Evolutionary conservation across 371 early-diverging fungal genomes (phyloP).

Genomic region (Mucor irregularis): DNA sequence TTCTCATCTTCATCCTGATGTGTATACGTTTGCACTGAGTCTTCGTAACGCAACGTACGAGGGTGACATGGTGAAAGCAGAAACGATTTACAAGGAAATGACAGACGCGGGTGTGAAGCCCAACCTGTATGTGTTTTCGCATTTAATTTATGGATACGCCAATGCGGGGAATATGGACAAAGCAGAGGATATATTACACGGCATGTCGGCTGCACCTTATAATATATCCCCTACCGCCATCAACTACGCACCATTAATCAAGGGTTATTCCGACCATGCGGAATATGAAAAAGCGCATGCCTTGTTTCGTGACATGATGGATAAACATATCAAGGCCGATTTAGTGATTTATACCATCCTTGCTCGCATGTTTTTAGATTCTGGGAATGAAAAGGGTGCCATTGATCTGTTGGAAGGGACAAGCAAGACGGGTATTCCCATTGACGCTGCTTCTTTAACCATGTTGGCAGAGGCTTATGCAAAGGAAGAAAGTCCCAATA

Average conservation of each 20-base stretch:
- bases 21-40: conserved; percentile 32
- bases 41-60: conserved; percentile 37
- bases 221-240: conserved; percentile 25
- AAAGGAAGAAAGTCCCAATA: conserved; percentile 7
- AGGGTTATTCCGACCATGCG: conserved; percentile 32
- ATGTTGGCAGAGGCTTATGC: conserved; percentile 39
- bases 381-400: conserved; percentile 24
- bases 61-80: conserved; percentile 34
- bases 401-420: conserved; percentile 27
- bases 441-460: conserved; percentile 30
- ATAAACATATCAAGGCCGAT: conserved; percentile 31
- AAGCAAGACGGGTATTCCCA: conserved; percentile 10
- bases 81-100: conserved; percentile 33
- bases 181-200: conserved; percentile 24
- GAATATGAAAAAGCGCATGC: conserved; percentile 40
- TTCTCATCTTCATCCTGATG: conserved; percentile 23
- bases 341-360: conserved; percentile 38
- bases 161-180: conserved; percentile 28
- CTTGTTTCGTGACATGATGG: conserved; percentile 37
- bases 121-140: conserved; percentile 39
- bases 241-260: conserved; percentile 35
- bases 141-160: conserved; percentile 38
- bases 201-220: conserved; percentile 26
- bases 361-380: conserved; percentile 33
- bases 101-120: conserved; percentile 29